phyloP scores from a whole-genome alignment of 2,329 filamentous ascomycete species.

The Bipolaris sorokiniana region DNA sequence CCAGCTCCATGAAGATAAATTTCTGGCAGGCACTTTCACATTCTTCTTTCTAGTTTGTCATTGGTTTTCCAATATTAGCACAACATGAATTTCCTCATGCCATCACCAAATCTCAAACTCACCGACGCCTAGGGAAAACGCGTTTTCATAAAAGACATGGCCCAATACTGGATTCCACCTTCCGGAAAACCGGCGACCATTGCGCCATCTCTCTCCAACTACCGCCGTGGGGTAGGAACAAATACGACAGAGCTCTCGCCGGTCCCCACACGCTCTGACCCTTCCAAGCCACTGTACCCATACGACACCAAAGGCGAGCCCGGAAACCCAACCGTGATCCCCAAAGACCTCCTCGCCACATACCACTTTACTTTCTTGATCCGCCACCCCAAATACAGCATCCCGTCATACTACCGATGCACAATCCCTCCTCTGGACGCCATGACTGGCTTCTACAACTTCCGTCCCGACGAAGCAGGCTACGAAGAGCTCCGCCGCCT shows the following conservation, averaged over 20 bases:
- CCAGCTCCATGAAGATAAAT: no score
- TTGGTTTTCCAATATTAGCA: not conserved
- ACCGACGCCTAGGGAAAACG: conserved; percentile 72
- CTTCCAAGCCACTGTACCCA: conserved; percentile 58
- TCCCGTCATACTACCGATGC: conserved; percentile 94
- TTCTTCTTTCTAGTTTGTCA: not conserved
- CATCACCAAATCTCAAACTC: conserved; percentile 20
- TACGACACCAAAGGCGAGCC: conserved; percentile 66
- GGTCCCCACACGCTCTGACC: conserved; percentile 37
- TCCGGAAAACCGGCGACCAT: conserved; percentile 70
- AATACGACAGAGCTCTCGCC: conserved; percentile 46
- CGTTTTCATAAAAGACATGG: conserved; percentile 97
- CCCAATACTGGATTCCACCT: conserved; percentile 86
- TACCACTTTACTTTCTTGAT: conserved; percentile 98
- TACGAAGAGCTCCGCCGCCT: conserved; percentile 85
- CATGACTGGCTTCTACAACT: conserved; percentile 83
- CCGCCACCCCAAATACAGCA: conserved; percentile 88
- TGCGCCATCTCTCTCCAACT: conserved; percentile 73
- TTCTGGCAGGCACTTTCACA: not conserved
- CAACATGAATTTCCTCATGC: not conserved
- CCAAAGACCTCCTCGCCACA: conserved; percentile 71
- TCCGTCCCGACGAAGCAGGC: conserved; percentile 86
- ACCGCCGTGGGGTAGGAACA: conserved; percentile 67
- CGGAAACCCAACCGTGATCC: conserved; percentile 85
- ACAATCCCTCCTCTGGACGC: conserved; percentile 84